Conservation (phyloP, 2,329 filamentous ascomycete genomes). For the Pseudogymnoascus destructans region DNA sequence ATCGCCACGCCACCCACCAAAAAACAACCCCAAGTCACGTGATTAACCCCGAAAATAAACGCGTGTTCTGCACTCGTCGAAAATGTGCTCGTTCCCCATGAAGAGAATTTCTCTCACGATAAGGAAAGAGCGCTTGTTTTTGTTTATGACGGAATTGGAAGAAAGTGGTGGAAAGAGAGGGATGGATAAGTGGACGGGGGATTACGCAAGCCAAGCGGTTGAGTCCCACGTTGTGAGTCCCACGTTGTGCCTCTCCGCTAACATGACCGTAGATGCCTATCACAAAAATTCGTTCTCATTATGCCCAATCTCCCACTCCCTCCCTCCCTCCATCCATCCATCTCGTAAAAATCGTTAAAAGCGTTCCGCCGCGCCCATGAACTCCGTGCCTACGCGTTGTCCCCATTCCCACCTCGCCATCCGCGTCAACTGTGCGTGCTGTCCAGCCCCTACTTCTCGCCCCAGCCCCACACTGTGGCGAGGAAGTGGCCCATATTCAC, state of each 20-base stretch:
- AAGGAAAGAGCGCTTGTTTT: neutral
- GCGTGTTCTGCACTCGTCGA: neutral
- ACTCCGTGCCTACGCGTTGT: constrained; percentile 7
- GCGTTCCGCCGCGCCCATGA: neutral
- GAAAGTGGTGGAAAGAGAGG: neutral
- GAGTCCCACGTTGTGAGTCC: neutral
- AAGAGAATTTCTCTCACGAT: neutral
- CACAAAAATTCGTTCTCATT: neutral
- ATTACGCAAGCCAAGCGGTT: neutral
- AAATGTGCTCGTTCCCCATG: neutral
- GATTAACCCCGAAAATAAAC: neutral
- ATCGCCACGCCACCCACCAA: no score
- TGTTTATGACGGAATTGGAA: neutral
- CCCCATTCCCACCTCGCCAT: neutral
- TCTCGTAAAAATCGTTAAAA: constrained; percentile 7
- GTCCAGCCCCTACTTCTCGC: constrained; percentile 26
- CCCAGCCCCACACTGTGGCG: constrained; percentile 93
- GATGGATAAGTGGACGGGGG: neutral
- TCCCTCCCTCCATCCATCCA: neutral
- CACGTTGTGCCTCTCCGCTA: neutral
- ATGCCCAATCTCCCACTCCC: neutral
- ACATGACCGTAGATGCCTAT: neutral
- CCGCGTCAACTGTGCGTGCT: neutral
- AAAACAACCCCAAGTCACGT: neutral
- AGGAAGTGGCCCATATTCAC: constrained; percentile 97